Base-by-base conservation (phyloP, 768 basidiomycete genomes). In the Pleurotus cornucopiae region DNA sequence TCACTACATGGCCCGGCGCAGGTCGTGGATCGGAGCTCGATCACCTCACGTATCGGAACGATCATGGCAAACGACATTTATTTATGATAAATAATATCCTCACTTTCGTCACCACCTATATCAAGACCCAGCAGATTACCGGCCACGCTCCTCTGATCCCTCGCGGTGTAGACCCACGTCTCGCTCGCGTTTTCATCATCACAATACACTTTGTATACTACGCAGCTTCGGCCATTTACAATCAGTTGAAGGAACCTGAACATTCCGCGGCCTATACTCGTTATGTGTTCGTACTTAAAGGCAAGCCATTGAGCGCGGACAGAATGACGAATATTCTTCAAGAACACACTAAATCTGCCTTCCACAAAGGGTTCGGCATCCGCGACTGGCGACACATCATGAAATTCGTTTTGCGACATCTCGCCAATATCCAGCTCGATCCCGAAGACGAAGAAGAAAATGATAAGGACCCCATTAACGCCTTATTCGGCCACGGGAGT, bases 51-150 rank as follows among this genome's bases (percentile, higher is more conserved):
- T 57, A 57, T 7, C 34, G 55, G 2, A 45, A 63, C 7, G 23
- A 55, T 7, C 2, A 37, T 1, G 60, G 58, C 0, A 37, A 44
- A 1, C 40, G 49, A 3, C 53, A 60, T 3, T 20, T 65, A 0
- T 63, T 57, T n/a, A 43, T 65, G 5, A 58, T 65, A 3, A 64
- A 66, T 2, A 58, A 64, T 1, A 25, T 51, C 0, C 16, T 65
- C 3, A 30, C 51, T 0, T 52, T 65, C 7, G 45, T 41, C 0
- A 64, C 54, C 0, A 54, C 45, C 0, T 66, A 65, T 23, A 49
- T 58, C 0, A 65, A 65, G 13, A 63, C 60, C 1, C 54, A 56
- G 4, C 44, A 51, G 14, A 7, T 40, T 5, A 52, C 57, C 11
- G 57, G 62, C 23, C 23, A 37, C 11, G 39, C 23, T 9, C 14